Evolutionary conservation across 164 flowering plant genomes (phyloP), one percentile per base, ranked within the genome.

Genomic region (Umbellularia californica): DNA sequence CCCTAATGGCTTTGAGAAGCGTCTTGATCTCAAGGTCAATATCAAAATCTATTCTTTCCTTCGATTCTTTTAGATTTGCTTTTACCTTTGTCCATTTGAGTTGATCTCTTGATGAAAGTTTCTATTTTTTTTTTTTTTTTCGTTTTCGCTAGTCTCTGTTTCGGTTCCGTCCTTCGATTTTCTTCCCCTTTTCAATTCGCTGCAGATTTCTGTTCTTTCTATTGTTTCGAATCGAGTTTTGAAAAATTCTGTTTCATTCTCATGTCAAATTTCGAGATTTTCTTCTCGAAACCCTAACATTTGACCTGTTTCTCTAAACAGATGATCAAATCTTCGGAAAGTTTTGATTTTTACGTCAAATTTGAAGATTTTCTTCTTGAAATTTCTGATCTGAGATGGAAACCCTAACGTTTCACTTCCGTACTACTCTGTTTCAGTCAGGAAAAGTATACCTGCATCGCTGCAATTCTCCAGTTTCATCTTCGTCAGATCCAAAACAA

Each of bases 371-470:
- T 65, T 12, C 64, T 65, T 55, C 9, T 67, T 41, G 47, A 41
- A 6, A 41, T 9, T 5, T 7, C 47, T 41, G 47, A 41, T 7
- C 47, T 41, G 3, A 41, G 47, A 41, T 41, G 47, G 9, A 41
- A 41, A 41, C 47, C 47, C 47, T 35, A 35, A 35, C 47, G 7
- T 35, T 35, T 35, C 47, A 35, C 47, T 7, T 5, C 9, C 47
- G 47, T 35, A 0, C 47, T 41, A 1, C 10, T 9, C 10, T 41
- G 47, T 41, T 85, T 4, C 70, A 77, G 79, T 72, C 79, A 2
- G 79, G 79, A 19, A 90, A 87, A 75, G 86, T 90, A 3, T 90
- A 87, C 74, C 69, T 92, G 19, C 90, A 89, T 69, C 84, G 87
- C 79, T 82, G 90, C 81, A 81, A 77, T 27, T 81, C 90, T 6